Percentiles rank a stretch among this genome's conserved stretches.
Conservation (phyloP, 805 yeast species). For the Kockiozyma suomiensis region DNA sequence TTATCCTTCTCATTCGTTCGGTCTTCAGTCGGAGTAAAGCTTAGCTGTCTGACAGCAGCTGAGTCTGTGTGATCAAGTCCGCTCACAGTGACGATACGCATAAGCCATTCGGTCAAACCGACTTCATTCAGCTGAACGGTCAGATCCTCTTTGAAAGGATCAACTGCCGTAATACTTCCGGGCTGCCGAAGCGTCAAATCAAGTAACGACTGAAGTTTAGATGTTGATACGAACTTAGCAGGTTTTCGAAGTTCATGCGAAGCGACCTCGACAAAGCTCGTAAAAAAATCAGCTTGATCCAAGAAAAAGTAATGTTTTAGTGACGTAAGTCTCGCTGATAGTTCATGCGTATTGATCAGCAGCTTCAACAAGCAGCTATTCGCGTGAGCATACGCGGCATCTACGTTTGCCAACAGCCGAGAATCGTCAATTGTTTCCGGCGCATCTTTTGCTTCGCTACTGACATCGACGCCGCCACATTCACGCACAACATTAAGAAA, state of each 20-base stretch:
- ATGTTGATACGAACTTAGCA: constrained; percentile 37
- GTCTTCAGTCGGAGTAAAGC: constrained; percentile 13
- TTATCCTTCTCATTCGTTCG: constrained; percentile 27
- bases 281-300: constrained; percentile 54
- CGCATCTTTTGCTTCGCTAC: constrained; percentile 40
- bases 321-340: constrained; percentile 51
- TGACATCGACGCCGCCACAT: constrained; percentile 51
- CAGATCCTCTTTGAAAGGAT: constrained; percentile 44
- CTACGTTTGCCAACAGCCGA: constrained; percentile 55
- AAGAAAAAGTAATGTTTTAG: constrained; percentile 63
- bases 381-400: constrained; percentile 66
- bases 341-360: constrained; percentile 61
- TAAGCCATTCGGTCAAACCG: constrained; percentile 43
- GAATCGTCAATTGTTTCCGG: constrained; percentile 33
- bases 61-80: constrained; percentile 41
- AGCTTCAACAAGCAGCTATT: constrained; percentile 61
- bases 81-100: constrained; percentile 42
- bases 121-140: constrained; percentile 41
- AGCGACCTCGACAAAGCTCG: constrained; percentile 55
- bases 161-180: constrained; percentile 44
- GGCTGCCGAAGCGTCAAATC: constrained; percentile 47
- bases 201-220: constrained; percentile 44
- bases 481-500: constrained; percentile 70
- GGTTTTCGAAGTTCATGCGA: constrained; percentile 56
- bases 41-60: constrained; percentile 22